Conservation (phyloP, 1,139 yeast species). For the Kurtzmaniella natalensis region DNA sequence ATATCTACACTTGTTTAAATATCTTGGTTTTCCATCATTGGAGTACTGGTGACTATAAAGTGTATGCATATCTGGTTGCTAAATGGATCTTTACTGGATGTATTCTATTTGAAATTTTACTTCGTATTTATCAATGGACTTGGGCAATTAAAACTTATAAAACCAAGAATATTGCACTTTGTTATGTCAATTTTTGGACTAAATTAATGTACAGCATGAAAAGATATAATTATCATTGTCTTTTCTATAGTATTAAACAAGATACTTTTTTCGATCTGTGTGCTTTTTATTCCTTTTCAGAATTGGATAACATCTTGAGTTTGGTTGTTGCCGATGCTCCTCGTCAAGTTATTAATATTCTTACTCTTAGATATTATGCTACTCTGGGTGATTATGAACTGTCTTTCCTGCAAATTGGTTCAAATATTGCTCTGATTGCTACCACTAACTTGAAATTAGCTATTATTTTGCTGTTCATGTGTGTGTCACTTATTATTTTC, state of each 20-base stretch:
- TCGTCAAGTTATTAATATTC: conserved; percentile 79
- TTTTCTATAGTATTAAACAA: conserved; percentile 63
- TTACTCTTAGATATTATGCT: conserved; percentile 59
- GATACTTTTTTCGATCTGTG: conserved; percentile 66
- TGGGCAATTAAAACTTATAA: conserved; percentile 57
- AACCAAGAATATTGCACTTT: conserved; percentile 63
- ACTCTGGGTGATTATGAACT: conserved; percentile 33
- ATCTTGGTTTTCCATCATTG: conserved; percentile 74
- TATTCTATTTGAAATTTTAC: conserved; percentile 65
- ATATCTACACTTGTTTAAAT: conserved; percentile 74
- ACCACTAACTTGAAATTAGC: conserved; percentile 60
- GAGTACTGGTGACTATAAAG: conserved; percentile 55
- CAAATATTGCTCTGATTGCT: conserved; percentile 58
- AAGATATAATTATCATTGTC: conserved; percentile 64
- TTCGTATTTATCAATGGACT: conserved; percentile 54
- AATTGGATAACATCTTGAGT: conserved; percentile 61
- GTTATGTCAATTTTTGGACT: conserved; percentile 67
- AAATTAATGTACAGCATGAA: conserved; percentile 52
- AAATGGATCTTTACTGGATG: conserved; percentile 85
- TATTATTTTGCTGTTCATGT: conserved; percentile 67
- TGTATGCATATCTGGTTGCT: conserved; percentile 54
- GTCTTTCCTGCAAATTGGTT: conserved; percentile 35
- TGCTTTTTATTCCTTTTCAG: conserved; percentile 63
- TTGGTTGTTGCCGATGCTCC: conserved; percentile 78
- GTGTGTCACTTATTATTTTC: conserved; percentile 75